A percentile compares a stretch with the other conserved stretches of the same genome.
These are phyloP conservation scores for Chaetomium strumarium DNA, from an alignment of 2,329 filamentous ascomycete species.

Conservation along the genomic window DNA sequence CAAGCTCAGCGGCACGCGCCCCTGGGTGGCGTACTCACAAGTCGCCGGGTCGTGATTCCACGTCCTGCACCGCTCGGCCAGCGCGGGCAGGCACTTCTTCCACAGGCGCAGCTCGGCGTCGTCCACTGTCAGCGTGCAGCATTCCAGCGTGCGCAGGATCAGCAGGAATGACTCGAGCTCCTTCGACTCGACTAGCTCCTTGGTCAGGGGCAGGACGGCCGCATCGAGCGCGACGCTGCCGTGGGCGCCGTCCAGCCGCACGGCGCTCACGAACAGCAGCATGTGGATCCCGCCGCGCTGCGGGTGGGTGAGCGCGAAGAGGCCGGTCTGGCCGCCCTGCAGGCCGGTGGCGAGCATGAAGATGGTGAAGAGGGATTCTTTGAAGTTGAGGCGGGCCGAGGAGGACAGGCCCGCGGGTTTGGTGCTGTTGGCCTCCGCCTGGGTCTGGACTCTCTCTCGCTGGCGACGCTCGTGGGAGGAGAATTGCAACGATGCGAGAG, in stretches of 20 bases:
- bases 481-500: slow-evolving; percentile 36
- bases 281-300: slow-evolving; percentile 36
- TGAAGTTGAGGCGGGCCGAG: slow-evolving; percentile 38
- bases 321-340: slow-evolving; percentile 38
- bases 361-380: slow-evolving; percentile 43
- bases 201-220: slow-evolving; percentile 41
- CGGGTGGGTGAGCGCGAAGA: slow-evolving; percentile 38
- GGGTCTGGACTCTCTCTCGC: slow-evolving; percentile 25
- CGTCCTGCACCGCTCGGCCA: slow-evolving; percentile 45
- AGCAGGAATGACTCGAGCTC: slow-evolving; percentile 36
- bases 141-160: slow-evolving; percentile 32
- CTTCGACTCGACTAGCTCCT: slow-evolving; percentile 28
- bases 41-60: slow-evolving; percentile 35
- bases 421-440: not conserved
- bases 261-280: slow-evolving; percentile 36
- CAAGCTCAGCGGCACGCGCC: slow-evolving; percentile 35
- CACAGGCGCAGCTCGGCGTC: slow-evolving; percentile 54
- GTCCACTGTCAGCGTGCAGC: slow-evolving; percentile 35
- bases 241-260: slow-evolving; percentile 40
- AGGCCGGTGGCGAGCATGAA: slow-evolving; percentile 42
- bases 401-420: not conserved
- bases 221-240: slow-evolving; percentile 42
- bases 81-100: slow-evolving; percentile 39
- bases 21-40: slow-evolving; percentile 39
- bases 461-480: slow-evolving; percentile 37